Base-by-base conservation (phyloP, 2,329 filamentous ascomycete species). In the Dryadomyces sulphureus region DNA sequence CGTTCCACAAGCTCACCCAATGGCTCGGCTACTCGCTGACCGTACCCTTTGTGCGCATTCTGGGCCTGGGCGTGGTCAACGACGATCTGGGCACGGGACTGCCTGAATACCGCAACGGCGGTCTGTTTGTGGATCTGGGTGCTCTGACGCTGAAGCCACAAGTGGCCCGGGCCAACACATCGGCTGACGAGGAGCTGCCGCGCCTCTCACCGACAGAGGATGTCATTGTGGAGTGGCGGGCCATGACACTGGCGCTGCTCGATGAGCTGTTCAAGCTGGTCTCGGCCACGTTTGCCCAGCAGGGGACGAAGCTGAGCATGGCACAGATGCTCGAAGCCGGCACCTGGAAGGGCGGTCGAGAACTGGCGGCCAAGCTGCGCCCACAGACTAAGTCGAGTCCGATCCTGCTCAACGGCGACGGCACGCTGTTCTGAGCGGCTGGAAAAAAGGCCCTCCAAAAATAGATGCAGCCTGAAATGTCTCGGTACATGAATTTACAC, bases 31-130 rank as follows among this genome's bases (percentile, higher is more conserved):
- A 94, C 64, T 94, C 87, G 2, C 73, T 95, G 46, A 84, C 45
- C 11, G 45, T 47, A 16, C 45, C 45, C 22, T 47, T 47, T 42
- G 34, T 43, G 34, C 45, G 79, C 53, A 63, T 94, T 20, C 77
- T 94, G 55, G 76, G 82, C 48, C 79, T 93, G 49, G 78, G 87
- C 53, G 92, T 92, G 60, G 79, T 82, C 3, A 86, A 87, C 38
- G 77, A 77, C 2, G 84, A 93, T 49, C 72, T 93, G 6, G 71
- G 94, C 53, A 95, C 89, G 1, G 89, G 87, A 21, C 69, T 95
- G 4, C 88, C 89, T 0, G 89, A 95, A 60, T 95, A 95, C 60
- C 78, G 89, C 49, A 95, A 95, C 55, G 89, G 89, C 39, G 89
- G 89, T 12, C 69, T 95, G 3, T 80, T 95, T 50, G 80, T 95